Base-by-base conservation (phyloP, 177 flowering plant genomes). In the Tripterygium wilfordii region DNA sequence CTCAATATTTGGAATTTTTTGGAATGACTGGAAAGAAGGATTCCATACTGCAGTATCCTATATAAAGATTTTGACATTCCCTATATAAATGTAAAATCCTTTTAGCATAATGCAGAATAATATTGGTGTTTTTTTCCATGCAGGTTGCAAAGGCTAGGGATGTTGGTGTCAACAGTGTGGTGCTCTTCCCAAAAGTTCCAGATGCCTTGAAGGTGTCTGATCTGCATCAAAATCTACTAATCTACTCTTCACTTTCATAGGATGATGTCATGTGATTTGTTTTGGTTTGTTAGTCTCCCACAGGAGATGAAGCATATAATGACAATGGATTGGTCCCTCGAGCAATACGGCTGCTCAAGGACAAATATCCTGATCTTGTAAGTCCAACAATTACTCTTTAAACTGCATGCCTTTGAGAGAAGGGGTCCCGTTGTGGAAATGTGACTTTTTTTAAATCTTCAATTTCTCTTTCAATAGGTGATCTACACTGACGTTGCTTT, bases 401-500 rank as follows among this genome's bases (percentile, higher is more conserved):
- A 5, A 8, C 38, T 24, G 33, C 23, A 38, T 29, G 14, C 20
- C 8, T 18, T 30, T 47, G 2, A 19, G 9, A 25, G 36, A 20
- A 14, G 15, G 42, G 36, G 17, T 28, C 5, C 22, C 25, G 24
- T 33, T 54, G 44, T 45, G 30, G 22, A 48, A 49, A 13, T 55
- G 29, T 17, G 20, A 25, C 5, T 54, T 44, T 43, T 14, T 20
- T 15, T 16, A 21, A 32, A n/a, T 36, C 20, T 53, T 36, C 6
- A 22, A 32, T 40, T 24, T 44, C 13, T 52, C 36, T 71, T 58
- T 59, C 28, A 22, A 53, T 54, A 92, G 99, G 76, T 89, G 41
- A 84, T 89, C 36, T 86, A 84, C 66, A 92, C 99, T 12, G 99
- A 92, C 78, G 96, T 92, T 64, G 99, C 99, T 53, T 66, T 92